Evolutionary conservation across 495 filamentous ascomycete genomes (phyloP).

Genomic region (Penicillium malachiteum): DNA sequence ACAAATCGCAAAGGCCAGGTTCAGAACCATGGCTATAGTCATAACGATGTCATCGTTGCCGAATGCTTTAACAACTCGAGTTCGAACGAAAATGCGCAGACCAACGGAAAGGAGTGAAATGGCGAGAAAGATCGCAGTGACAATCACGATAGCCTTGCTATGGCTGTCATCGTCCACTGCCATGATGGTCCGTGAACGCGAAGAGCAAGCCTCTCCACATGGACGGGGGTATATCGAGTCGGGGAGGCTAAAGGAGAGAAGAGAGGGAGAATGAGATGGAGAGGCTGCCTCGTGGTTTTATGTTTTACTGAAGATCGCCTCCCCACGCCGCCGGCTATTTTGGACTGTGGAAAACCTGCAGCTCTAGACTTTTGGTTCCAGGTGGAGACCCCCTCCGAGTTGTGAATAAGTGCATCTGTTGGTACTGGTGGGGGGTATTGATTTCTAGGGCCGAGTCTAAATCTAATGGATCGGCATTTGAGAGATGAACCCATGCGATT

Average conservation of each 20-base stretch:
- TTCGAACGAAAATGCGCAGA: constrained; percentile 33
- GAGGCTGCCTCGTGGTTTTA: constrained; percentile 16
- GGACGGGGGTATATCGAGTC: background rate
- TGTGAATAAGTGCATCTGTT: background rate
- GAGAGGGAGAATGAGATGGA: background rate
- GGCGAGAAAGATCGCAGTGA: constrained; percentile 32
- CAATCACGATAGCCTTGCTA: constrained; percentile 28
- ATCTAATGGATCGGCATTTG: constrained; percentile 13
- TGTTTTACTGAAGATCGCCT: constrained; percentile 15
- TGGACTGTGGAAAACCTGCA: constrained; percentile 5
- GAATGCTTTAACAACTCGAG: constrained; percentile 27
- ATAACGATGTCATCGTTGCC: constrained; percentile 36
- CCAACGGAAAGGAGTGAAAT: constrained; percentile 25
- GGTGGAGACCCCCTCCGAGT: constrained; percentile 7
- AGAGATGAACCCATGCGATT: background rate
- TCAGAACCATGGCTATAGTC: constrained; percentile 31
- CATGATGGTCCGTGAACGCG: constrained; percentile 9
- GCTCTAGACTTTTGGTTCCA: constrained; percentile 14
- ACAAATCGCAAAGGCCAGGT: constrained; percentile 29
- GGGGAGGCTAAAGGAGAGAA: background rate
- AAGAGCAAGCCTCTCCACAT: constrained; percentile 12
- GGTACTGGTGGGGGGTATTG: constrained; percentile 17
- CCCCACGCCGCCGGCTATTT: constrained; percentile 11
- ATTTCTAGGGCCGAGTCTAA: constrained; percentile 18
- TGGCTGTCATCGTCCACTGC: constrained; percentile 17